A percentile compares a stretch with the other conserved stretches of the same genome.
phyloP scores from a whole-genome alignment of 2,329 filamentous ascomycete species.

The Talaromyces sp. region DNA sequence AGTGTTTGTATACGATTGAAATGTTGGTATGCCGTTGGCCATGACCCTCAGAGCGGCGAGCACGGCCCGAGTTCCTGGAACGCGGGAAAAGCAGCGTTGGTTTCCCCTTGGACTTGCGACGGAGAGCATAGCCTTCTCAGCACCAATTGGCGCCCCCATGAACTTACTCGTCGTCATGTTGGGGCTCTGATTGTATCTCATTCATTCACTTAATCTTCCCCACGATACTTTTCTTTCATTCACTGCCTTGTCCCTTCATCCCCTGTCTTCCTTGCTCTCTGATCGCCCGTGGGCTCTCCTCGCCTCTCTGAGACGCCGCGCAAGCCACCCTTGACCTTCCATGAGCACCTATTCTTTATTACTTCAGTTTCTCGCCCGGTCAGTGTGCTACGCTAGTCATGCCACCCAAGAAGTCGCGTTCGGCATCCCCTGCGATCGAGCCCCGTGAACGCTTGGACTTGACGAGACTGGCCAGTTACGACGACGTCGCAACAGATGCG shows the following conservation, averaged over 20 bases:
- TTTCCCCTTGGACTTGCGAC: slow-evolving; percentile 14
- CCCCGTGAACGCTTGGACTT: slow-evolving; percentile 75
- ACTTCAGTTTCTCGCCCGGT: not conserved
- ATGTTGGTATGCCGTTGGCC: not conserved
- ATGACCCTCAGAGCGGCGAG: too few species aligned
- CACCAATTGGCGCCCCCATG: slow-evolving; percentile 12
- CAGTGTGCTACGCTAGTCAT: slow-evolving; percentile 22
- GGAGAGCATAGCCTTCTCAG: slow-evolving; percentile 8
- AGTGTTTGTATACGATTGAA: not conserved
- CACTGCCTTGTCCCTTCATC: too few species aligned
- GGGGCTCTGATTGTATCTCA: slow-evolving; percentile 3
- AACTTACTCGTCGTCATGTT: slow-evolving; percentile 7
- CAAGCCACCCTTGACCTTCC: not conserved
- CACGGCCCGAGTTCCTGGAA: slow-evolving; percentile 12
- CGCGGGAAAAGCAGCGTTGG: slow-evolving; percentile 7
- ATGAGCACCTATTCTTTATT: not conserved
- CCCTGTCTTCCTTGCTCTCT: slow-evolving; percentile 8
- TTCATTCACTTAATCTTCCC: not conserved
- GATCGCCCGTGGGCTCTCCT: not conserved
- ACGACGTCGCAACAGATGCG: slow-evolving; percentile 93
- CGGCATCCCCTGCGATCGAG: slow-evolving; percentile 33
- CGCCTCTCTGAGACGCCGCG: not conserved
- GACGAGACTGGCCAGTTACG: slow-evolving; percentile 85
- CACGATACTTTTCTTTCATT: not conserved
- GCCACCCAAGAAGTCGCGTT: slow-evolving; percentile 42